A percentile compares a stretch with the other conserved stretches of the same genome.
These are phyloP conservation scores for Astragalus glycyphyllos DNA, from an alignment of 306 rosid genomes.

Conservation along the genomic window DNA sequence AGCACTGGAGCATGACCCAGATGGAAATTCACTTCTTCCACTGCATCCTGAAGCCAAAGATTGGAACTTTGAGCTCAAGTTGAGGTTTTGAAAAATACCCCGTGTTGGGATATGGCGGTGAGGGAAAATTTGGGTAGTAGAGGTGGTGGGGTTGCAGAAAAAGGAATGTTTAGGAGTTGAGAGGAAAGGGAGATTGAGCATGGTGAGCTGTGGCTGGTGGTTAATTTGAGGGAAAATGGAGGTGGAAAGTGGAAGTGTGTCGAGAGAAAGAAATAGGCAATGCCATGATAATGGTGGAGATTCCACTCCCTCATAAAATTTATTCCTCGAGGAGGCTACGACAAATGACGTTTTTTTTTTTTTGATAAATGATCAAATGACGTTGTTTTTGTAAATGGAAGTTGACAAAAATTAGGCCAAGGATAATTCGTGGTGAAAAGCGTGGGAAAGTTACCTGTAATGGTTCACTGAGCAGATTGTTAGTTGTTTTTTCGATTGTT, in stretches of 20 bases:
- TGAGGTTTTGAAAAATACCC: conserved; percentile 28
- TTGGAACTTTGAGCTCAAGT: conserved; percentile 38
- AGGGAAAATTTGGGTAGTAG: conserved; percentile 29
- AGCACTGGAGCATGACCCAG: conserved; percentile 32
- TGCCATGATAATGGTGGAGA: conserved; percentile 43
- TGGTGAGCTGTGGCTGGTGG: conserved; percentile 17
- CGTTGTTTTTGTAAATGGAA: conserved; percentile 1
- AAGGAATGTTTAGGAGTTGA: conserved; percentile 45
- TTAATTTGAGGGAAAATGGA: neutral
- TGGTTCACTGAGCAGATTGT: too few relatives aligned
- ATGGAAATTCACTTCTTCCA: conserved; percentile 13
- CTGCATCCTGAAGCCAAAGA: conserved; percentile 33
- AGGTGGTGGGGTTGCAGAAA: conserved; percentile 36
- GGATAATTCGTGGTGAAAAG: too few relatives aligned
- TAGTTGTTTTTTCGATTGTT: too few relatives aligned
- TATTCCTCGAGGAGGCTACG: conserved; percentile 41
- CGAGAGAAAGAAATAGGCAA: neutral
- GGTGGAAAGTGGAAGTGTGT: neutral
- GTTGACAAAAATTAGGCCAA: neutral
- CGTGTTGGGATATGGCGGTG: conserved; percentile 19
- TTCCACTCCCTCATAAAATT: conserved; percentile 52
- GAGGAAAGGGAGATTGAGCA: conserved; percentile 47
- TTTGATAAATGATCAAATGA: too few relatives aligned
- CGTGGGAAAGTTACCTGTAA: too few relatives aligned
- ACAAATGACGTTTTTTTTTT: conserved; percentile 32